Percentiles rank a stretch among this genome's conserved stretches.
These are phyloP conservation scores for Platanus orientalis DNA, from an alignment of 164 flowering plant species.

Conservation along the genomic window DNA sequence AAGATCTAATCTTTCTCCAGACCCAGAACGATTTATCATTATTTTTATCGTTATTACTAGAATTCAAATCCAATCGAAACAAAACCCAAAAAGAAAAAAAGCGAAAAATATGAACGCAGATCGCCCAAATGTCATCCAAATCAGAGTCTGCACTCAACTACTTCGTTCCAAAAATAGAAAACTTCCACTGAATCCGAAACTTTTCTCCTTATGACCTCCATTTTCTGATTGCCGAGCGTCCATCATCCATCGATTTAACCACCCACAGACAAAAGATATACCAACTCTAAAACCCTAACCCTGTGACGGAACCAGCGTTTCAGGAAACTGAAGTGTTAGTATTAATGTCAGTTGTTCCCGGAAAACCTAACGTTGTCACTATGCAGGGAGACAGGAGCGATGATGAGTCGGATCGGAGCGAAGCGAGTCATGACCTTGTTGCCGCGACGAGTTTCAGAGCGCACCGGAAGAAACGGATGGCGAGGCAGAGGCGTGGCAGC, in stretches of 20 bases:
- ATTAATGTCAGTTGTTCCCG: constrained; percentile 18
- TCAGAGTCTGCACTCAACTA: background rate
- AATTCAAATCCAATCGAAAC: too few relatives aligned
- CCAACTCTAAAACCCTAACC: too few relatives aligned
- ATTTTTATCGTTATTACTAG: too few relatives aligned
- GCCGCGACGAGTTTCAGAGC: constrained; percentile 8
- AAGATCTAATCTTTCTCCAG: too few relatives aligned
- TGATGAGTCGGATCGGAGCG: constrained; percentile 4
- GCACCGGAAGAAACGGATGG: constrained; percentile 15
- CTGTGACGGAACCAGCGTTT: background rate
- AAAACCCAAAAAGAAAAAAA: background rate
- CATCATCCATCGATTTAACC: background rate
- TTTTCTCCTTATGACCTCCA: background rate
- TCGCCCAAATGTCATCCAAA: constrained; percentile 6
- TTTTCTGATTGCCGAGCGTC: constrained; percentile 8
- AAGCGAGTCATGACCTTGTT: background rate
- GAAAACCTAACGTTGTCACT: constrained; percentile 7
- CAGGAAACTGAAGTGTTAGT: constrained; percentile 11
- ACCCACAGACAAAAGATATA: background rate
- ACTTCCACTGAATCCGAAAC: too few relatives aligned
- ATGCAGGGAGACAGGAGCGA: constrained; percentile 6
- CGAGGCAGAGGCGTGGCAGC: constrained; percentile 8
- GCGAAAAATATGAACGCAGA: background rate
- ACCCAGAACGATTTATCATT: too few relatives aligned
- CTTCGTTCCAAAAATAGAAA: too few relatives aligned